phyloP scores from a whole-genome alignment of 208 protist species.

The Wallacemonas sp. region DNA sequence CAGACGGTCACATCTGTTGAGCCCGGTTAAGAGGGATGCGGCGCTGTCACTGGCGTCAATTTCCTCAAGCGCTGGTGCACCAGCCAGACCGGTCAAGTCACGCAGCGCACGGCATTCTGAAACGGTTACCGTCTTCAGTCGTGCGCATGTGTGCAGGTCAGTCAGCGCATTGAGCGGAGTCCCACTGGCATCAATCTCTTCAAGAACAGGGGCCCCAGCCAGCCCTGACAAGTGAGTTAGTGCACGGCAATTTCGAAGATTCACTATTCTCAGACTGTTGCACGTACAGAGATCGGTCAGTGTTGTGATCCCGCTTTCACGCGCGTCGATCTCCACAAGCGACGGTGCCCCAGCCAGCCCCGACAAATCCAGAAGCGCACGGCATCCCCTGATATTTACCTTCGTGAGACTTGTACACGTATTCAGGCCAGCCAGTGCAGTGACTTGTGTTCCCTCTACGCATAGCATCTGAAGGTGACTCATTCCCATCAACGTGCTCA shows the following conservation, averaged over 20 bases:
- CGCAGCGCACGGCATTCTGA: not conserved
- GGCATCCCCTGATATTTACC: not conserved
- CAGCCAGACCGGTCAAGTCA: not conserved
- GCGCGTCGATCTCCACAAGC: not conserved
- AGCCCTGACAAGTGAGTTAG: not conserved
- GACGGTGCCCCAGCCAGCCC: not conserved
- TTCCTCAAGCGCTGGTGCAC: not conserved
- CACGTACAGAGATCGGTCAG: not conserved
- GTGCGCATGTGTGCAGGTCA: not conserved
- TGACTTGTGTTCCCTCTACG: not conserved
- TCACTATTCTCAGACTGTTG: not conserved
- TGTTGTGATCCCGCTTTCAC: not conserved
- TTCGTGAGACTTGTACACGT: not conserved
- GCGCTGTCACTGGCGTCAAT: not conserved
- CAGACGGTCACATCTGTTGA: not conserved
- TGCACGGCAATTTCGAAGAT: not conserved
- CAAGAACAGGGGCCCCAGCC: not conserved
- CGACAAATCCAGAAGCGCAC: not conserved
- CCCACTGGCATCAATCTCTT: not conserved
- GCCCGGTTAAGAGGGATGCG: not conserved
- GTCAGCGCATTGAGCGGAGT: not conserved
- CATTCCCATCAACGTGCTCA: not conserved
- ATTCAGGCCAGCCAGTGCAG: not conserved
- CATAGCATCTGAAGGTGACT: not conserved
- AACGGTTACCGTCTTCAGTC: not conserved